Evolutionary conservation across 1,284 basidiomycete genomes (phyloP), one percentile per base, ranked within the genome.

Genomic region (Melampsora larici-populina): DNA sequence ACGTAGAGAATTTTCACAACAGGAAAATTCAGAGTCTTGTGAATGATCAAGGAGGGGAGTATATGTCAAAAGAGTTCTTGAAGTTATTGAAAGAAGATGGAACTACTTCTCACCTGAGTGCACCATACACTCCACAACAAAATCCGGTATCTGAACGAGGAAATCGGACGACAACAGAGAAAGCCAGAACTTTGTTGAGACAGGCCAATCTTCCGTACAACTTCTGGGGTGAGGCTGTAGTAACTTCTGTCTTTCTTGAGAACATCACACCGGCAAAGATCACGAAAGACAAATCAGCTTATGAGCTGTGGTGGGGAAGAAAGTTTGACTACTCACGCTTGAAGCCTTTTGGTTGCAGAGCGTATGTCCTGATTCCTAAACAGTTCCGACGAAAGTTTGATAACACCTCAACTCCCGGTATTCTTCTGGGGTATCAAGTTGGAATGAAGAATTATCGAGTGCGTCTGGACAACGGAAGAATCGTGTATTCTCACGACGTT

Each of bases 201-300:
- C 78, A 80, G n/a, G 48, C 83, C 0, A 75, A 79, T 7, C 80
- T 86, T 0, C 84, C 82, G 6, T 74, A 71, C 60, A 79, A 64
- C 31, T 82, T 84, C 7, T 86, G 85, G 85, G 82, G 80, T 0
- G 82, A 85, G 69, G 84, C 83, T 0, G 78, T 82, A 21, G 43
- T 72, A 0, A 82, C 84, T 70, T 80, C 79, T 18, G 78, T 81
- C 13, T 86, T 83, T 82, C 43, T 86, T 1, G 80, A 81, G 49
- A 86, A 86, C 77, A 80, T 82, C 0, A 81, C 82, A 0, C 80
- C 82, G 26, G 36, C 3, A 36, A 36, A 36, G 9, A 36, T 36
- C 9, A 63, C 70, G n/a, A 60, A 36, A 1, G 13, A 21, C 26
- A 72, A 40, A 2, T 21, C 40, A 8, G 51, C 51, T 3, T 65